Conservation (phyloP, 2,329 filamentous ascomycete genomes). For the Apiospora koreana region DNA sequence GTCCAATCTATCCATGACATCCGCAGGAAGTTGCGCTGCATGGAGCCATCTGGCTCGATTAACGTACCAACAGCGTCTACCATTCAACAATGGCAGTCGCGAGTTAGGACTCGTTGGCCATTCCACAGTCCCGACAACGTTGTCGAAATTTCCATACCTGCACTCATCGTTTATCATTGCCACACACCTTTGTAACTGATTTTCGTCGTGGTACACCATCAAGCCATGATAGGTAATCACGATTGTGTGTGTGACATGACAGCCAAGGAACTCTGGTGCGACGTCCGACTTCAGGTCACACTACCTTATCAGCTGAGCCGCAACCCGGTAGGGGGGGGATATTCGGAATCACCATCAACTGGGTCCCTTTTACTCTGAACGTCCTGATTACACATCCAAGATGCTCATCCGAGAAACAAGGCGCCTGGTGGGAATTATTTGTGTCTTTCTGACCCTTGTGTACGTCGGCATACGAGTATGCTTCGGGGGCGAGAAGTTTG, state of each 20-base stretch:
- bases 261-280: background rate
- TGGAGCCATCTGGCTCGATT: background rate
- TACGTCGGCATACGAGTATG: conserved; percentile 20
- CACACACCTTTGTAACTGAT: background rate
- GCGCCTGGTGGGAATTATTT: conserved; percentile 31
- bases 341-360: background rate
- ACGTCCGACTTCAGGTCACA: background rate
- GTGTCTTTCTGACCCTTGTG: conserved; percentile 32
- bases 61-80: too few species aligned
- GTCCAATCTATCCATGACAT: background rate
- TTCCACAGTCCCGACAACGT: too few species aligned
- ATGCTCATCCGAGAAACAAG: conserved; percentile 36
- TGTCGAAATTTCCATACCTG: background rate
- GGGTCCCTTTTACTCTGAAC: background rate
- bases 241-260: background rate
- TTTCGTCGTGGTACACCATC: background rate
- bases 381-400: background rate
- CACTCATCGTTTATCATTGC: background rate
- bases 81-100: too few species aligned
- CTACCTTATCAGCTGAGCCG: background rate
- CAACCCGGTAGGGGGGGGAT: background rate
- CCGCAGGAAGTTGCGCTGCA: background rate
- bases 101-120: background rate
- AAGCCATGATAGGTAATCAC: background rate
- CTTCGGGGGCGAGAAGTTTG: background rate